phyloP scores from a whole-genome alignment of 768 basidiomycete genomes.

The Pluteus cervinus region DNA sequence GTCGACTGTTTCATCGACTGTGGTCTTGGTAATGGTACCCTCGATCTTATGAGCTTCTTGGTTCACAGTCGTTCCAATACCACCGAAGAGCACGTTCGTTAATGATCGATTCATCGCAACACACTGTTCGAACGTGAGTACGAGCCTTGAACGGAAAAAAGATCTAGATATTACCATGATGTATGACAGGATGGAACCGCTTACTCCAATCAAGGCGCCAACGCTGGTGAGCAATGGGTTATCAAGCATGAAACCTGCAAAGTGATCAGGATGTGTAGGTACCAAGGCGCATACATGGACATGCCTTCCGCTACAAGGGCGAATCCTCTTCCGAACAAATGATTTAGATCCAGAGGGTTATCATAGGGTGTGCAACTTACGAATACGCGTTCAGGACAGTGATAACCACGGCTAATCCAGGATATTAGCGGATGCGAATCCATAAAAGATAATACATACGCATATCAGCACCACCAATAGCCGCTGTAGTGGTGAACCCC shows the following conservation, averaged over 20 bases:
- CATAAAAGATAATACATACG: slow-evolving; percentile 43
- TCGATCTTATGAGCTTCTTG: slow-evolving; percentile 71
- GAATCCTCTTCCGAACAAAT: slow-evolving; percentile 49
- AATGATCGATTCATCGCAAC: slow-evolving; percentile 89
- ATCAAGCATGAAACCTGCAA: slow-evolving; percentile 77
- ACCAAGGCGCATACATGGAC: background rate
- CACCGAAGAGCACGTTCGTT: slow-evolving; percentile 83
- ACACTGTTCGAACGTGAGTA: slow-evolving; percentile 42
- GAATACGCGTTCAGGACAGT: slow-evolving; percentile 89
- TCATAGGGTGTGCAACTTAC: slow-evolving; percentile 20
- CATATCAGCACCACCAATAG: slow-evolving; percentile 94
- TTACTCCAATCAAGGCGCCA: slow-evolving; percentile 84
- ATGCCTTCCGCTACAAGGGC: slow-evolving; percentile 84
- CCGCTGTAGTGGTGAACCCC: slow-evolving; percentile 82
- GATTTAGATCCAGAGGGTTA: slow-evolving; percentile 2
- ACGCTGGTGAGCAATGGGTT: slow-evolving; percentile 80
- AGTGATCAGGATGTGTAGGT: slow-evolving; percentile 2
- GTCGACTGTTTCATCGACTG: slow-evolving; percentile 77
- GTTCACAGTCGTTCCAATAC: slow-evolving; percentile 56
- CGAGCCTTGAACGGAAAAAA: slow-evolving; percentile 1
- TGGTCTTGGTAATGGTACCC: slow-evolving; percentile 72
- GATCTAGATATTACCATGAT: slow-evolving; percentile 60
- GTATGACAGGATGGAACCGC: slow-evolving; percentile 86
- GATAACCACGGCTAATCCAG: slow-evolving; percentile 69
- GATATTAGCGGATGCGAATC: slow-evolving; percentile 1